phyloP scores from a whole-genome alignment of 805 yeast species.

The Torulaspora quercuum region DNA sequence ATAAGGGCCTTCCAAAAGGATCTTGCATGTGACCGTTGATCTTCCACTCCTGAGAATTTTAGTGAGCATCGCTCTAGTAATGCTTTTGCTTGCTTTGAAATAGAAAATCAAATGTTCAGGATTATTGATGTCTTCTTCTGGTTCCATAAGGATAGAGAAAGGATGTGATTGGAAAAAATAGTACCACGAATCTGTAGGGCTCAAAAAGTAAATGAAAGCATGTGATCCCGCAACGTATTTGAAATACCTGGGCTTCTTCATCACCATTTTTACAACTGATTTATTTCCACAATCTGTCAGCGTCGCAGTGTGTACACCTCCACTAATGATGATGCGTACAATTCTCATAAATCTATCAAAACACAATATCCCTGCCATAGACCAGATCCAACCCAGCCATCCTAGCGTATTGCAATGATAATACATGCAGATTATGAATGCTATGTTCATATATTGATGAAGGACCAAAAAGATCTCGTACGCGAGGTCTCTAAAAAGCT shows the following conservation, averaged over 20 bases:
- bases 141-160: conserved; percentile 51
- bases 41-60: conserved; percentile 34
- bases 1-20: conserved; percentile 63
- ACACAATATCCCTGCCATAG: conserved; percentile 46
- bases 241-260: conserved; percentile 46
- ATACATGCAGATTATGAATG: conserved; percentile 55
- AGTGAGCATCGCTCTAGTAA: conserved; percentile 44
- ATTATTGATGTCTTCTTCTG: conserved; percentile 35
- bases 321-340: conserved; percentile 35
- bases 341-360: conserved; percentile 51
- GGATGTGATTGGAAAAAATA: conserved; percentile 59
- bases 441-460: conserved; percentile 55
- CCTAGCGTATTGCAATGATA: conserved; percentile 53
- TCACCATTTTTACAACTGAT: conserved; percentile 40
- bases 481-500: conserved; percentile 46
- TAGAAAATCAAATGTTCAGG: conserved; percentile 37
- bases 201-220: conserved; percentile 54
- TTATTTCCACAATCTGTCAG: conserved; percentile 27
- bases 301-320: conserved; percentile 28
- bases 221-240: conserved; percentile 53
- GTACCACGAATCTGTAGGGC: conserved; percentile 50
- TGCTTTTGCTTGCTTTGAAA: conserved; percentile 53
- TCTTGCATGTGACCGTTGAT: conserved; percentile 35
- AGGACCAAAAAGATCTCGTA: conserved; percentile 61
- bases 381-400: conserved; percentile 51